Evolutionary conservation across 495 filamentous ascomycete species (phyloP).

Genomic region (Zalerion maritima): DNA sequence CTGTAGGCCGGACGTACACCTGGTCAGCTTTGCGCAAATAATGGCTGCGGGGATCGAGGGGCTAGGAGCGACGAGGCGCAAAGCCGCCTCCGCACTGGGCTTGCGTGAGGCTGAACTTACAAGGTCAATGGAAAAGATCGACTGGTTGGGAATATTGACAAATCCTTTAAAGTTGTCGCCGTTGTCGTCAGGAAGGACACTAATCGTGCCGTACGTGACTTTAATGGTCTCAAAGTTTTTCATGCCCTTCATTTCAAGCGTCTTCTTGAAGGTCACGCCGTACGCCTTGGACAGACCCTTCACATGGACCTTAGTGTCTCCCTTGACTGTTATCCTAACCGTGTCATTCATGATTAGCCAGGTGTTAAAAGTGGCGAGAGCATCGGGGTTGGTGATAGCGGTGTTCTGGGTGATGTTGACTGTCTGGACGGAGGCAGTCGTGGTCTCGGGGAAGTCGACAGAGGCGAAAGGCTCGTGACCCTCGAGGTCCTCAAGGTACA

Average conservation of each 20-base stretch:
- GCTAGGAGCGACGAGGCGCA: background rate
- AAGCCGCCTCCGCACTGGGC: no score
- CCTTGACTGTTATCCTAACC: constrained; percentile 22
- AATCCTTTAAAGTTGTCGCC: constrained; percentile 50
- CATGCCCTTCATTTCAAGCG: constrained; percentile 22
- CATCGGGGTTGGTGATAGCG: constrained; percentile 35
- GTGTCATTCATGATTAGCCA: constrained; percentile 31
- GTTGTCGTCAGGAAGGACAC: constrained; percentile 20
- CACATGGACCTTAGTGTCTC: constrained; percentile 24
- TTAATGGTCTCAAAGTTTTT: constrained; percentile 41
- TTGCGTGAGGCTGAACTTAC: no score
- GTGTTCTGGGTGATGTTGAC: constrained; percentile 45
- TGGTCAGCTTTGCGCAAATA: constrained; percentile 6
- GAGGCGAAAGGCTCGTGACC: constrained; percentile 41
- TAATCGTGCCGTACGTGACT: constrained; percentile 36
- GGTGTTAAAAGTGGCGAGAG: constrained; percentile 45
- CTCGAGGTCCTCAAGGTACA: constrained; percentile 39
- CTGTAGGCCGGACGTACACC: constrained; percentile 17
- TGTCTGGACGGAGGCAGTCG: constrained; percentile 35
- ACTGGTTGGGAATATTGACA: constrained; percentile 55
- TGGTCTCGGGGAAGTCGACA: constrained; percentile 36
- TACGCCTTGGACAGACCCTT: constrained; percentile 22
- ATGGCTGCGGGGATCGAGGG: background rate
- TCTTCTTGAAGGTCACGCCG: constrained; percentile 28
- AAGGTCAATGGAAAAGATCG: constrained; percentile 47